These are phyloP conservation scores for Falciphora oryzae DNA, from an alignment of 2,329 filamentous ascomycete genomes.

Conservation along the genomic window DNA sequence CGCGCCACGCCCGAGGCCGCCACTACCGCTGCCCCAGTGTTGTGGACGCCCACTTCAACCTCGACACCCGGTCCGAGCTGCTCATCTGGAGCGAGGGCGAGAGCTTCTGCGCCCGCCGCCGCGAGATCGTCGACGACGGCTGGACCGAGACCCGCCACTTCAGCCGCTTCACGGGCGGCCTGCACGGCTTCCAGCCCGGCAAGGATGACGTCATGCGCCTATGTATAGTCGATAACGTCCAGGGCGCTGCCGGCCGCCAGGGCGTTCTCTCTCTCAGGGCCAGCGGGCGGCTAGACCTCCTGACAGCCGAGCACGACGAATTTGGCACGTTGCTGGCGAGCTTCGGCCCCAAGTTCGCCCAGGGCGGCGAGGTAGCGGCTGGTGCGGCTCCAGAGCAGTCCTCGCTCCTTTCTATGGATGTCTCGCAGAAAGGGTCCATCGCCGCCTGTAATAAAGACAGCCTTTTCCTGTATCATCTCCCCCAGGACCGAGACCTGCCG, in stretches of 20 bases:
- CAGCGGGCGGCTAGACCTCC: slow-evolving; percentile 41
- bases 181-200: slow-evolving; percentile 34
- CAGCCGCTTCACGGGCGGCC: slow-evolving; percentile 29
- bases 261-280: slow-evolving; percentile 42
- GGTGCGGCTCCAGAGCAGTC: slow-evolving; percentile 1
- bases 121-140: slow-evolving; percentile 19
- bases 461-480: slow-evolving; percentile 29
- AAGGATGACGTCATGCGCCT: slow-evolving; percentile 45
- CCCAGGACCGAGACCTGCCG: slow-evolving; percentile 6
- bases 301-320: slow-evolving; percentile 31
- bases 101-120: slow-evolving; percentile 39
- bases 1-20: slow-evolving; percentile 20
- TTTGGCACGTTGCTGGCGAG: slow-evolving; percentile 26
- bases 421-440: slow-evolving; percentile 1
- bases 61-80: slow-evolving; percentile 35
- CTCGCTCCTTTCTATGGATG: slow-evolving; percentile 1
- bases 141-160: slow-evolving; percentile 28
- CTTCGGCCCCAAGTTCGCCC: slow-evolving; percentile 12
- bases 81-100: slow-evolving; percentile 47
- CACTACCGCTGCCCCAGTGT: slow-evolving; percentile 34
- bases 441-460: slow-evolving; percentile 19
- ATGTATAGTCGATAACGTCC: slow-evolving; percentile 33
- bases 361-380: background rate
- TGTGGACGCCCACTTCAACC: slow-evolving; percentile 37
- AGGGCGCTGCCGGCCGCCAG: slow-evolving; percentile 17